phyloP scores from a whole-genome alignment of 1,284 basidiomycete genomes.

The Xanthoconium separans region DNA sequence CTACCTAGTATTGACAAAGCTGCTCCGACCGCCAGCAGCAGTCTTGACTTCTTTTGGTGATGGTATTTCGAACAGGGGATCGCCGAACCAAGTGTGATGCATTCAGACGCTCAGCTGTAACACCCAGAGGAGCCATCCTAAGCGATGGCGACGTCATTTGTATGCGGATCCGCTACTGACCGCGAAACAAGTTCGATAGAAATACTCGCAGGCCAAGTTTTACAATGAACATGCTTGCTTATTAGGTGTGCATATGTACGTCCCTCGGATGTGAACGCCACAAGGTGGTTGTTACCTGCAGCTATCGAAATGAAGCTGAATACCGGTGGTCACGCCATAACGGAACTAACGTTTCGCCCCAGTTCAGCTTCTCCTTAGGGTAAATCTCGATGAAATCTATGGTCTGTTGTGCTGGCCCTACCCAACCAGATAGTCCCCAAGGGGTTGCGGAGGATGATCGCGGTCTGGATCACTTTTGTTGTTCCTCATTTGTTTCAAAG shows the following conservation, averaged over 20 bases:
- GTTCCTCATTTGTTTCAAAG: slow-evolving; percentile 51
- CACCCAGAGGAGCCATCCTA: slow-evolving; percentile 26
- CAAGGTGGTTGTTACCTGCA: slow-evolving; percentile 78
- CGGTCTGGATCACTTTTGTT: slow-evolving; percentile 40
- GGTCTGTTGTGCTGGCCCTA: slow-evolving; percentile 54
- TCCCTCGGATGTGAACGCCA: slow-evolving; percentile 82
- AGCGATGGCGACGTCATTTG: slow-evolving; percentile 40
- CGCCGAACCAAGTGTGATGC: slow-evolving; percentile 67
- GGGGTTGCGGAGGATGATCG: slow-evolving; percentile 43
- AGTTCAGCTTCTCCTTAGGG: slow-evolving; percentile 44
- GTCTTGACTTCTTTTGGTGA: slow-evolving; percentile 65
- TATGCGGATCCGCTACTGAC: slow-evolving; percentile 51
- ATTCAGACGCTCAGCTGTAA: slow-evolving; percentile 33
- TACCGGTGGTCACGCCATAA: neutral
- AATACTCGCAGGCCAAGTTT: slow-evolving; percentile 75
- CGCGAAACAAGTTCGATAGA: slow-evolving; percentile 63
- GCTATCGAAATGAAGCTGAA: slow-evolving; percentile 71
- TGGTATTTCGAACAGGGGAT: slow-evolving; percentile 79
- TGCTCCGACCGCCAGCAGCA: slow-evolving; percentile 69
- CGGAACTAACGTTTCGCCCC: slow-evolving; percentile 54
- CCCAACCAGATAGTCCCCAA: slow-evolving; percentile 57
- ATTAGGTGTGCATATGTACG: slow-evolving; percentile 82
- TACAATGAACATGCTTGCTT: slow-evolving; percentile 78
- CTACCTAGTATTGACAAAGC: slow-evolving; percentile 72
- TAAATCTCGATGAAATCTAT: slow-evolving; percentile 51